Conservation (phyloP, 1,284 basidiomycete species). For the Tylopilus sp. region DNA sequence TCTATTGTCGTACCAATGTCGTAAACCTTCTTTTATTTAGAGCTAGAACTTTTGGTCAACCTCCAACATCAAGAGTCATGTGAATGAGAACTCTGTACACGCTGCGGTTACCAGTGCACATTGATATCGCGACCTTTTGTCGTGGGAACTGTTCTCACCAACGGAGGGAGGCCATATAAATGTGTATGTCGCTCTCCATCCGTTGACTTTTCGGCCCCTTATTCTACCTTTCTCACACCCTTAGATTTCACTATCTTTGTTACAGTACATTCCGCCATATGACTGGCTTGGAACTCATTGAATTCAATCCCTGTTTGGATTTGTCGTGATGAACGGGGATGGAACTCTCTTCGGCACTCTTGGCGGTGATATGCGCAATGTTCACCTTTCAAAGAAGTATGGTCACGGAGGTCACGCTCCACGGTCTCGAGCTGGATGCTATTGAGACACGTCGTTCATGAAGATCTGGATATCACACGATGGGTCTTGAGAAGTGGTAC, state of each 20-base stretch:
- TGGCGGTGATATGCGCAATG: slow-evolving; percentile 97
- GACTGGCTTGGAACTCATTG: slow-evolving; percentile 95
- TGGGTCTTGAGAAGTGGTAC: slow-evolving; percentile 91
- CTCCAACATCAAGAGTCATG: slow-evolving; percentile 99
- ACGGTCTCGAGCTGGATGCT: slow-evolving; percentile 96
- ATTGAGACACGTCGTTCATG: slow-evolving; percentile 99
- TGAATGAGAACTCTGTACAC: slow-evolving; percentile 98
- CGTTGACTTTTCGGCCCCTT: background rate
- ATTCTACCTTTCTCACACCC: too few species aligned
- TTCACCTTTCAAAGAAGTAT: slow-evolving; percentile 99
- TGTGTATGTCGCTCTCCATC: slow-evolving; percentile 70
- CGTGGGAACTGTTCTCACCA: slow-evolving; percentile 97
- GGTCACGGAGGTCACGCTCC: slow-evolving; percentile 99
- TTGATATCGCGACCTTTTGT: slow-evolving; percentile 96
- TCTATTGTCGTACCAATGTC: slow-evolving; percentile 30
- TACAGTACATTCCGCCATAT: slow-evolving; percentile 99
- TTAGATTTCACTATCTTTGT: slow-evolving; percentile 98
- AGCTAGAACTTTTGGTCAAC: slow-evolving; percentile 96
- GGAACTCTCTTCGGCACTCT: slow-evolving; percentile 97
- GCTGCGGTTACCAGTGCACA: slow-evolving; percentile 99
- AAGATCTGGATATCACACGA: slow-evolving; percentile 92
- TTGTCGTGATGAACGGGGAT: slow-evolving; percentile 99
- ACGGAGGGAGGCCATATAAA: slow-evolving; percentile 99
- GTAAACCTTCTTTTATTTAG: slow-evolving; percentile 38
- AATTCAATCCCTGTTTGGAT: slow-evolving; percentile 99